These are phyloP conservation scores for Dentipellis fragilis DNA, from an alignment of 768 basidiomycete species.

Conservation along the genomic window DNA sequence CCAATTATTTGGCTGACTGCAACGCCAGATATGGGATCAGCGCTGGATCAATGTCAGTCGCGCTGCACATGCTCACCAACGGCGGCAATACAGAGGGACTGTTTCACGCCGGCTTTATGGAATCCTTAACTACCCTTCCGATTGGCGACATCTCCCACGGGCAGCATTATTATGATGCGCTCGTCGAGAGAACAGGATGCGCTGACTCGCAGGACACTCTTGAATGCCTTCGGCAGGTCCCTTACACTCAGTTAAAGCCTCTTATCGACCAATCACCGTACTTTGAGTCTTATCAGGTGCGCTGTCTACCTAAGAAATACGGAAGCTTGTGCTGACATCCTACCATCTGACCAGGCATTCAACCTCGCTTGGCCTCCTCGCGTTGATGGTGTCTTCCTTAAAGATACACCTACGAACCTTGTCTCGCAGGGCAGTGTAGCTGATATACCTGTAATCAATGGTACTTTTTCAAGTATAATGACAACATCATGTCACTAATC, in stretches of 20 bases:
- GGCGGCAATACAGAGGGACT: constrained; percentile 12
- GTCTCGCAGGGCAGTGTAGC: constrained; percentile 14
- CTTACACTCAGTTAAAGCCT: constrained; percentile 13
- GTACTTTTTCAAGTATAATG: neutral
- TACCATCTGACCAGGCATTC: too few relatives aligned
- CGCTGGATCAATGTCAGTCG: constrained; percentile 28
- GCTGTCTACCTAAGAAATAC: too few relatives aligned
- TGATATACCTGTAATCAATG: constrained; percentile 15
- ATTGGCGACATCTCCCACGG: constrained; percentile 32
- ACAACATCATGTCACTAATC: neutral
- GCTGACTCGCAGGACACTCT: constrained; percentile 28
- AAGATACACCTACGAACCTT: constrained; percentile 12
- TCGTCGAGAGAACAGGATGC: constrained; percentile 34
- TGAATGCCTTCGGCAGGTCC: constrained; percentile 25
- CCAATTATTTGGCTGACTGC: constrained; percentile 19
- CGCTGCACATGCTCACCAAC: neutral
- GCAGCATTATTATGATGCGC: constrained; percentile 32
- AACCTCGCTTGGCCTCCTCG: constrained; percentile 16
- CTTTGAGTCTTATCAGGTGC: constrained; percentile 24
- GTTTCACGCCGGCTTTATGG: constrained; percentile 42
- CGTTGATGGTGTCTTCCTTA: constrained; percentile 18
- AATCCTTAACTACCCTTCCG: constrained; percentile 38
- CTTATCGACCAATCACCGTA: constrained; percentile 24
- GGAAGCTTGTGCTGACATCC: too few relatives aligned
- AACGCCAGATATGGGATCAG: constrained; percentile 36